Conservation (phyloP, 257 asterid species). For the Leonotis leonurus region DNA sequence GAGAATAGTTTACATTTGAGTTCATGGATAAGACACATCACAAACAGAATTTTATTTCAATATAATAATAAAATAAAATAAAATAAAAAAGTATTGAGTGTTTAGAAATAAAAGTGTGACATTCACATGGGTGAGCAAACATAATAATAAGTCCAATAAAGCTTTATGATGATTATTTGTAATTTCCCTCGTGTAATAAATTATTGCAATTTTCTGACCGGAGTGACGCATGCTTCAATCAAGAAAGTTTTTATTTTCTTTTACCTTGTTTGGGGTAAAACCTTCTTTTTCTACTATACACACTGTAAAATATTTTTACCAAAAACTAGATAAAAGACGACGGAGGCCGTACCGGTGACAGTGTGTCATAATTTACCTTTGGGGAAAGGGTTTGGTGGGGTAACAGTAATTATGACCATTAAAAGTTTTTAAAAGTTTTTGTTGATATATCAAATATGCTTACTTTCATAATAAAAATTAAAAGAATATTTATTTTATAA, state of each 20-base stretch:
- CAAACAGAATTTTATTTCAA: too few species aligned
- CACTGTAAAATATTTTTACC: not conserved
- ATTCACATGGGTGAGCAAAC: too few species aligned
- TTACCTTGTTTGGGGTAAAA: conserved; percentile 14
- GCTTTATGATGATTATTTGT: conserved; percentile 27
- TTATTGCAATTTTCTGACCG: not conserved
- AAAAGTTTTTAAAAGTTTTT: conserved; percentile 37
- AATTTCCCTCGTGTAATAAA: conserved; percentile 6
- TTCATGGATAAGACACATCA: too few species aligned
- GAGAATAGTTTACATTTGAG: too few species aligned
- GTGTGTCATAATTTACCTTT: conserved; percentile 26
- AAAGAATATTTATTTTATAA: too few species aligned
- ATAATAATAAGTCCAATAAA: too few species aligned
- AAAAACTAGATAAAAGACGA: conserved; percentile 24
- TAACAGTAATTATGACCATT: conserved; percentile 26
- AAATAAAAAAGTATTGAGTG: too few species aligned
- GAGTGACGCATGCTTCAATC: conserved; percentile 24
- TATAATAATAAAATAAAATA: too few species aligned
- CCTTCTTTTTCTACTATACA: not conserved
- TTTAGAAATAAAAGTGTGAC: too few species aligned
- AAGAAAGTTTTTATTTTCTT: conserved; percentile 15
- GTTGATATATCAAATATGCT: too few species aligned
- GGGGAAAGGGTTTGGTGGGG: conserved; percentile 18
- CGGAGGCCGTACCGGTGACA: conserved; percentile 24
- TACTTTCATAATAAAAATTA: too few species aligned